These are phyloP conservation scores for Annona squamosa DNA, from an alignment of 164 flowering plant genomes.

Conservation along the genomic window DNA sequence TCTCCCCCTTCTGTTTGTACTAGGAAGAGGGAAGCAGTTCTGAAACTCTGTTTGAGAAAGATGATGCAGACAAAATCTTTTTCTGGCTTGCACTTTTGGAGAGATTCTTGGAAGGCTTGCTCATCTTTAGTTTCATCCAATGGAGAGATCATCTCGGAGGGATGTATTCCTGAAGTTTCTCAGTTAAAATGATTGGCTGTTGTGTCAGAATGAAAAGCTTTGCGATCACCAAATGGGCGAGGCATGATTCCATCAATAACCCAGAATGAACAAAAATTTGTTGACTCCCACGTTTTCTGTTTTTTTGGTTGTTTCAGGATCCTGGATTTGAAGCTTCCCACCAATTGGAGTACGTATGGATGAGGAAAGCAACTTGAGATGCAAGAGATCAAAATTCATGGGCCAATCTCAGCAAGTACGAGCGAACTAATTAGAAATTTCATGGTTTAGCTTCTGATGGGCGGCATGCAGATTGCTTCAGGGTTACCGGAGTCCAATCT, in stretches of 20 bases:
- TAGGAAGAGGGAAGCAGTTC: too few relatives aligned
- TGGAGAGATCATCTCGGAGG: background rate
- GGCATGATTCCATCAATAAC: background rate
- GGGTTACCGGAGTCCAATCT: too few relatives aligned
- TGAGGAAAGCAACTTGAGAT: conserved; percentile 7
- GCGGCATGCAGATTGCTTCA: too few relatives aligned
- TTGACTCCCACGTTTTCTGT: conserved; percentile 2
- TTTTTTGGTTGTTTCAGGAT: conserved; percentile 1
- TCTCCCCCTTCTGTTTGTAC: background rate
- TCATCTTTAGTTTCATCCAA: background rate
- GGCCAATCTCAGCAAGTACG: conserved; percentile 13
- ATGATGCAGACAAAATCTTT: background rate
- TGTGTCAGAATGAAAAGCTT: background rate
- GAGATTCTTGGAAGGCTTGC: background rate
- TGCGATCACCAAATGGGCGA: background rate
- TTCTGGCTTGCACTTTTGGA: background rate
- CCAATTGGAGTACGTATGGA: conserved; percentile 10
- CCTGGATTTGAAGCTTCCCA: background rate
- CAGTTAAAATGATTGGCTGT: background rate
- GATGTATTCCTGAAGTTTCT: background rate
- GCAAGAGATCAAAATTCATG: conserved; percentile 10
- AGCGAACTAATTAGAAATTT: background rate
- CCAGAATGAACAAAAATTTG: conserved; percentile 1
- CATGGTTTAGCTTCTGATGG: too few relatives aligned
- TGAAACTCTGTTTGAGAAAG: background rate